Percentiles rank a stretch among this genome's conserved stretches.
These are phyloP conservation scores for Metschnikowia dekortorum DNA, from an alignment of 805 yeast species.

Conservation along the genomic window DNA sequence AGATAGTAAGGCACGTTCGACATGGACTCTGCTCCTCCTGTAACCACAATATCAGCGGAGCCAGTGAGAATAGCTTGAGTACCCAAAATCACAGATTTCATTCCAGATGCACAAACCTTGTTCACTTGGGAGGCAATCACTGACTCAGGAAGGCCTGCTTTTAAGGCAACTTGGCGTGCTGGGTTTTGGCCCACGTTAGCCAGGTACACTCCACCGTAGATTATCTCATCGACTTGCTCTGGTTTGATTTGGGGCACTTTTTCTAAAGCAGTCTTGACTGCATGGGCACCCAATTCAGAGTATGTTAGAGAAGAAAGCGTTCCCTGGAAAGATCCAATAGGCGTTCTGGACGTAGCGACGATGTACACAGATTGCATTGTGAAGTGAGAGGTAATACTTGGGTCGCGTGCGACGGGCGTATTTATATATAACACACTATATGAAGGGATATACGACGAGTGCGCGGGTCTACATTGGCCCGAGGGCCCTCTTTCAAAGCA, in stretches of 20 bases:
- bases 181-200: conserved; percentile 97
- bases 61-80: conserved; percentile 90
- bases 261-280: conserved; percentile 82
- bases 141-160: conserved; percentile 77
- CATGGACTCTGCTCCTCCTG: conserved; percentile 99
- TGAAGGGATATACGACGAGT: conserved; percentile 5
- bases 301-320: conserved; percentile 67
- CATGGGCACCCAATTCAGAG: conserved; percentile 87
- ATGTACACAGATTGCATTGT: conserved; percentile 59
- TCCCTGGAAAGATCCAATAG: conserved; percentile 94
- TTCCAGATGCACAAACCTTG: conserved; percentile 96
- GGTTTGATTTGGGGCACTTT: conserved; percentile 80
- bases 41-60: conserved; percentile 85
- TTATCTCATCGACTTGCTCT: conserved; percentile 77
- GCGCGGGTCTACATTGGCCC: conserved; percentile 2
- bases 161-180: conserved; percentile 94
- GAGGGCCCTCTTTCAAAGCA: background rate
- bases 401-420: background rate
- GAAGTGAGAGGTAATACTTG: background rate
- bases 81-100: conserved; percentile 86
- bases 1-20: conserved; percentile 90
- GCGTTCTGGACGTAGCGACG: conserved; percentile 90
- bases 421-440: conserved; percentile 1
- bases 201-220: conserved; percentile 87
- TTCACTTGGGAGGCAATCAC: conserved; percentile 87